These are phyloP conservation scores for Macrocybe sp. DNA, from an alignment of 1,284 basidiomycete genomes.

Conservation along the genomic window DNA sequence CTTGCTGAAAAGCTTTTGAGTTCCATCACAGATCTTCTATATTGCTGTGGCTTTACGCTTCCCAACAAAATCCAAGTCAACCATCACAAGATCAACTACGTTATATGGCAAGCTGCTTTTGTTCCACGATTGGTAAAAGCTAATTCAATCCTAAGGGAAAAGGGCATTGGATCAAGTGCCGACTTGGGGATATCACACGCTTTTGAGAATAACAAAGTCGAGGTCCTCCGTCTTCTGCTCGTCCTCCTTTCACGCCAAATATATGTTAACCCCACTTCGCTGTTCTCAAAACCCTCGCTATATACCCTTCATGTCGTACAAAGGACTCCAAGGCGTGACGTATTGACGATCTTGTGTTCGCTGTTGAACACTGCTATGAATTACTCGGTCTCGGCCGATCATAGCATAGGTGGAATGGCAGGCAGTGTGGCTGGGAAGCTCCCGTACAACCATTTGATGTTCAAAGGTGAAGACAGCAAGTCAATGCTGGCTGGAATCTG, in stretches of 20 bases:
- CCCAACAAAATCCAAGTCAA: conserved; percentile 74
- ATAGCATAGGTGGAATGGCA: conserved; percentile 57
- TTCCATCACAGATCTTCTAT: conserved; percentile 78
- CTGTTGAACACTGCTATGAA: conserved; percentile 87
- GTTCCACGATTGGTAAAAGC: conserved; percentile 17
- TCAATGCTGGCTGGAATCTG: conserved; percentile 66
- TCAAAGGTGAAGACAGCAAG: conserved; percentile 78
- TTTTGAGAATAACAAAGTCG: conserved; percentile 78
- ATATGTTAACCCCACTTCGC: conserved; percentile 67
- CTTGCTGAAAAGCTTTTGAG: conserved; percentile 77
- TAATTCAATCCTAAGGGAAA: conserved; percentile 60
- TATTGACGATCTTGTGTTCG: conserved; percentile 87
- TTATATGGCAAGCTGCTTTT: conserved; percentile 56
- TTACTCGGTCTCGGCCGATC: conserved; percentile 41
- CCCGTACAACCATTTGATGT: conserved; percentile 88
- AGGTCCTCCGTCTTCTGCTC: conserved; percentile 82
- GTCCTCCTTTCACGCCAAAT: conserved; percentile 86
- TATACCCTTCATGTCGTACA: conserved; percentile 79
- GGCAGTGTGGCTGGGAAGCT: conserved; percentile 63
- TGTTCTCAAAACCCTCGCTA: conserved; percentile 68
- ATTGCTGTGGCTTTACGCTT: conserved; percentile 89
- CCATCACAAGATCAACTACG: conserved; percentile 82
- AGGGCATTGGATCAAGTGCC: conserved; percentile 79
- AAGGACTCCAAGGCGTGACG: conserved; percentile 71
- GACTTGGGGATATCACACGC: conserved; percentile 63